Base-by-base conservation (phyloP, 139 green algal genomes). In the Tetraselmis chui region DNA sequence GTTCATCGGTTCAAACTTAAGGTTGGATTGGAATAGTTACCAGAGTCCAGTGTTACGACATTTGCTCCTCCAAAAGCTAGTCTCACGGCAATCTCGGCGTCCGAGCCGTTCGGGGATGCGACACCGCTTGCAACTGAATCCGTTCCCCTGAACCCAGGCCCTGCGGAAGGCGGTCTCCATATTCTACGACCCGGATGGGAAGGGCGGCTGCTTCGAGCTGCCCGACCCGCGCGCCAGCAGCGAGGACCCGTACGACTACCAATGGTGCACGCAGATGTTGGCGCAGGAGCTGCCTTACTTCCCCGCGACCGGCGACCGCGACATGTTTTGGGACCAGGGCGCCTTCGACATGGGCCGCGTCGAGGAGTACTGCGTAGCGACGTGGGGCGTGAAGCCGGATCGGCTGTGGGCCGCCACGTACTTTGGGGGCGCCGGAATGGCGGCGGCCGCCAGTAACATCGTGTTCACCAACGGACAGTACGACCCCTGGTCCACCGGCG, bases 401-500 rank as follows among this genome's bases (percentile, higher is more conserved):
- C 29, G 74, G 23, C 59, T 81, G 28, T 90, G 85, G 81, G 81
- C 83, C 0, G 45, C 76, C 22, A 83, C 79, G 0, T 29, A 86
- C 25, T 91, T 84, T 75, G 85, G 75, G 23, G 82, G 76, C 59
- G 1, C 81, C 29, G 59, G 86, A 32, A 78, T 82, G 25, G 30
- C 76, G 79, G 28, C 80, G 23, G 5, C 31, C 26, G 75, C 76
- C 32, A 79, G 28, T 59, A 97, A 95, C 88, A 94, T 97, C 58
- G 84, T 95, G 26, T 97, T 97, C 75, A 92, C 84, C 45, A 97
- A 98, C 83, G 94, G 94, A 1, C 80, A 91, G 67, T 88, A 94
- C 0, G 94, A 98, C 88, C 94, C 94, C 1, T 97, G 93, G 93
- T 87, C 76, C 26, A 84, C 84, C 1, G 91, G 89, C 23, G 74